Conservation (phyloP, 1,284 basidiomycete genomes). For the Ustilago nuda region DNA sequence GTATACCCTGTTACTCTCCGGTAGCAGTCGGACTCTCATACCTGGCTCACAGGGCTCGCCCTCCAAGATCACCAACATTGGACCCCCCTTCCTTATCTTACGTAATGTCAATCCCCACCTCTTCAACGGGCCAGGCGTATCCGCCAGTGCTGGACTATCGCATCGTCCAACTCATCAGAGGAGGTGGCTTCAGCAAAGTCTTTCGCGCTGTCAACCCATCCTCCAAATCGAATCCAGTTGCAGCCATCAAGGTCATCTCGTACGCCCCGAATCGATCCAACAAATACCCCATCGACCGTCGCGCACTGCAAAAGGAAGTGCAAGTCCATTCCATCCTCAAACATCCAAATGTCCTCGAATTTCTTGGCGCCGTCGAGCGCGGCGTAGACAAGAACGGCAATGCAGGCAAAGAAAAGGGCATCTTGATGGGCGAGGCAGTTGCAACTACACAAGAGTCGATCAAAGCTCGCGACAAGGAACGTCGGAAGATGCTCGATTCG, state of each 20-base stretch:
- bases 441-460: constrained; percentile 73
- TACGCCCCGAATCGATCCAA: constrained; percentile 58
- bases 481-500: constrained; percentile 40
- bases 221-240: constrained; percentile 53
- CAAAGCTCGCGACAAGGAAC: constrained; percentile 65
- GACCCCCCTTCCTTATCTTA: neutral
- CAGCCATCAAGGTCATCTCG: constrained; percentile 68
- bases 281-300: constrained; percentile 64
- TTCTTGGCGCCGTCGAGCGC: constrained; percentile 75
- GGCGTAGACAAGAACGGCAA: constrained; percentile 48
- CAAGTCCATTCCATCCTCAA: constrained; percentile 86
- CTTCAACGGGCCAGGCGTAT: constrained; percentile 64
- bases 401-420: constrained; percentile 43
- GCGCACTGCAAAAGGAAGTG: constrained; percentile 82
- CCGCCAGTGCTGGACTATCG: constrained; percentile 64
- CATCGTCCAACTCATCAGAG: constrained; percentile 66
- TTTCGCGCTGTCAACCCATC: constrained; percentile 63
- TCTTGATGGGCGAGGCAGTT: constrained; percentile 52
- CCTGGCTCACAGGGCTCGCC: neutral
- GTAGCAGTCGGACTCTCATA: neutral
- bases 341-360: constrained; percentile 85
- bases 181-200: constrained; percentile 67
- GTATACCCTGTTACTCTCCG: neutral
- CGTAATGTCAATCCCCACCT: constrained; percentile 58
- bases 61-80: neutral